Conservation (phyloP, 2,329 filamentous ascomycete species). For the Volutella citrinella region DNA sequence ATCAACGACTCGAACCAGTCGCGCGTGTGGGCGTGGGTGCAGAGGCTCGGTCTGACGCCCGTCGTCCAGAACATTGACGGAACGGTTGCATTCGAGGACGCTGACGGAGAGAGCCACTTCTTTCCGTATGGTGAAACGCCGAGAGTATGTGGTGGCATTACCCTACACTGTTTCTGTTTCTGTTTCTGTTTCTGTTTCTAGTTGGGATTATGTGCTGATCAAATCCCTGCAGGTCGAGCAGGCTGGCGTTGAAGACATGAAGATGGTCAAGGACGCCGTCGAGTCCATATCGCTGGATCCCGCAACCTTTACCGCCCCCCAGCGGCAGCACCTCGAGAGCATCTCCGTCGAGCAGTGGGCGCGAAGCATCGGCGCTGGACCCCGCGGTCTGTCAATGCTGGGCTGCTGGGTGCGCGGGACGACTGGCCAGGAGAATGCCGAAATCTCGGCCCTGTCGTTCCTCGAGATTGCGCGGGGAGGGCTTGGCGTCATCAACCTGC, state of each 20-base stretch:
- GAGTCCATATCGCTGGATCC: neutral
- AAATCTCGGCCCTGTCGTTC: slow-evolving; percentile 12
- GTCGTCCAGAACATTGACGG: slow-evolving; percentile 3
- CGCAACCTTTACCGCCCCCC: neutral
- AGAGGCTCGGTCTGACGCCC: slow-evolving; percentile 5
- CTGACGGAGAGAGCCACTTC: slow-evolving; percentile 6
- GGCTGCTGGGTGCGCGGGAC: slow-evolving; percentile 12
- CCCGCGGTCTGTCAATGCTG: slow-evolving; percentile 1
- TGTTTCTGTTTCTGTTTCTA: too few relatives aligned
- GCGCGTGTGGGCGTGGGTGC: slow-evolving; percentile 4
- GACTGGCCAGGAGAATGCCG: slow-evolving; percentile 10
- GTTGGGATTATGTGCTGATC: neutral
- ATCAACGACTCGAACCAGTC: slow-evolving; percentile 10
- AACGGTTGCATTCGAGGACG: slow-evolving; percentile 4
- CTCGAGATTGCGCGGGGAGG: slow-evolving; percentile 11
- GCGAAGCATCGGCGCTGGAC: neutral
- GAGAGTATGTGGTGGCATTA: slow-evolving; percentile 1
- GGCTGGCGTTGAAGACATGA: slow-evolving; percentile 1
- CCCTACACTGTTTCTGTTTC: too few relatives aligned
- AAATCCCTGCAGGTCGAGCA: neutral
- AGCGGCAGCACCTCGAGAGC: slow-evolving; percentile 1
- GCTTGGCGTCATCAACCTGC: slow-evolving; percentile 10
- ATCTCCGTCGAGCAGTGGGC: slow-evolving; percentile 6
- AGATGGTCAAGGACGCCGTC: neutral
- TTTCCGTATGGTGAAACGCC: slow-evolving; percentile 5